These are phyloP conservation scores for Skeletonema tropicum DNA, from an alignment of 108 stramenopile genomes.

Conservation along the genomic window DNA sequence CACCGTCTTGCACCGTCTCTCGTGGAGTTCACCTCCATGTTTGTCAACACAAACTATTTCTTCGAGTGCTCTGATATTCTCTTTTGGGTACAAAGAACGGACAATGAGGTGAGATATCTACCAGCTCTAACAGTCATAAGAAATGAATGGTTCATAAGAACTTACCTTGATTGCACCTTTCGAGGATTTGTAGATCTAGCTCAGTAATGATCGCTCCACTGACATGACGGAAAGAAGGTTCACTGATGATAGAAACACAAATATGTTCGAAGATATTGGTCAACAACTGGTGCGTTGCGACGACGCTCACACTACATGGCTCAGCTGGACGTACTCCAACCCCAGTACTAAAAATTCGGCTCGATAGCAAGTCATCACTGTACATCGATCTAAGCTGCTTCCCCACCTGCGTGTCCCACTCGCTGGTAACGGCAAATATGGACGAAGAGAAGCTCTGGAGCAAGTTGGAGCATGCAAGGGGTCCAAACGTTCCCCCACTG, in stretches of 20 bases:
- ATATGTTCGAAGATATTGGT: constrained; percentile 57
- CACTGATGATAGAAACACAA: constrained; percentile 43
- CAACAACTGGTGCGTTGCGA: constrained; percentile 53
- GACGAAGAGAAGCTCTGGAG: constrained; percentile 51
- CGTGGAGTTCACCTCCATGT: constrained; percentile 35
- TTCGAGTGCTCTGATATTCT: constrained; percentile 49
- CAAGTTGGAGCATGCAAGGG: constrained; percentile 49
- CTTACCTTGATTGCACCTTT: constrained; percentile 40
- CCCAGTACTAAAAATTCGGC: constrained; percentile 51
- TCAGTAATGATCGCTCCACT: constrained; percentile 48
- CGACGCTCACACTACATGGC: constrained; percentile 54
- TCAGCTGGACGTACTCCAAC: constrained; percentile 58
- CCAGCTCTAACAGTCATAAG: background rate
- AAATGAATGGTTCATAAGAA: background rate
- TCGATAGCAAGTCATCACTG: constrained; percentile 49
- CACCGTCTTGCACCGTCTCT: constrained; percentile 31
- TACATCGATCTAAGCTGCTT: constrained; percentile 53
- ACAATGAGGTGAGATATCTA: background rate
- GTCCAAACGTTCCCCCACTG: constrained; percentile 53
- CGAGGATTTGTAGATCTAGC: constrained; percentile 47
- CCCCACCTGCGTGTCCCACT: constrained; percentile 57
- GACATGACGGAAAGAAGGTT: constrained; percentile 39
- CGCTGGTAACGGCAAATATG: constrained; percentile 54
- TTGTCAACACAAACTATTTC: constrained; percentile 51
- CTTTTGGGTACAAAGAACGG: background rate